phyloP scores from a whole-genome alignment of 371 early-diverging fungal species.

The Amoeboradix gromovi region DNA sequence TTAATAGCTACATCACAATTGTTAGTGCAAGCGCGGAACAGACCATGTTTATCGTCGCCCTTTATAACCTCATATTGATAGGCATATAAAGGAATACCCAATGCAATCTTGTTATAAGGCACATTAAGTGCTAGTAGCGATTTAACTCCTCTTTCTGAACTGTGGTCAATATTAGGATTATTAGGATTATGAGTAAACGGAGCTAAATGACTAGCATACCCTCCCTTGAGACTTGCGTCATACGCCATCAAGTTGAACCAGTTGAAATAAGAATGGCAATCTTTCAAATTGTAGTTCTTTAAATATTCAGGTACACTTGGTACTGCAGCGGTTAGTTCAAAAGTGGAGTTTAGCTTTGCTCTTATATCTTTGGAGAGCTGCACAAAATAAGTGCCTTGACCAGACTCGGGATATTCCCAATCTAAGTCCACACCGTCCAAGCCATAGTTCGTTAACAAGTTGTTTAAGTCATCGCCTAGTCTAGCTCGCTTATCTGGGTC shows the following conservation, averaged over 20 bases:
- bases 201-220: not conserved
- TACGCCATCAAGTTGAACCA: not conserved
- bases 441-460: slow-evolving; percentile 6
- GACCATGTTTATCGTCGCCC: not conserved
- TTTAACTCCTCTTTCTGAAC: not conserved
- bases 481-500: slow-evolving; percentile 11
- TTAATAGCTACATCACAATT: not conserved
- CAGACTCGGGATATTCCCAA: slow-evolving; percentile 42
- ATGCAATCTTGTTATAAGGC: not conserved
- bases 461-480: slow-evolving; percentile 8
- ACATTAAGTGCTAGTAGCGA: not conserved
- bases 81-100: not conserved
- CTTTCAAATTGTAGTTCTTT: not conserved
- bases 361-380: not conserved
- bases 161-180: not conserved
- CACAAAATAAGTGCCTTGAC: not conserved
- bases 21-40: not conserved
- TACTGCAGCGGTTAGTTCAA: not conserved
- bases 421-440: slow-evolving; percentile 18
- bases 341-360: not conserved
- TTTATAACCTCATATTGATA: not conserved
- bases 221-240: not conserved
- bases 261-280: not conserved
- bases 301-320: not conserved
- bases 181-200: not conserved